Evolutionary conservation across 495 filamentous ascomycete species (phyloP), one percentile per base, ranked within the genome.

Genomic region (Lineolata rhizophorae): DNA sequence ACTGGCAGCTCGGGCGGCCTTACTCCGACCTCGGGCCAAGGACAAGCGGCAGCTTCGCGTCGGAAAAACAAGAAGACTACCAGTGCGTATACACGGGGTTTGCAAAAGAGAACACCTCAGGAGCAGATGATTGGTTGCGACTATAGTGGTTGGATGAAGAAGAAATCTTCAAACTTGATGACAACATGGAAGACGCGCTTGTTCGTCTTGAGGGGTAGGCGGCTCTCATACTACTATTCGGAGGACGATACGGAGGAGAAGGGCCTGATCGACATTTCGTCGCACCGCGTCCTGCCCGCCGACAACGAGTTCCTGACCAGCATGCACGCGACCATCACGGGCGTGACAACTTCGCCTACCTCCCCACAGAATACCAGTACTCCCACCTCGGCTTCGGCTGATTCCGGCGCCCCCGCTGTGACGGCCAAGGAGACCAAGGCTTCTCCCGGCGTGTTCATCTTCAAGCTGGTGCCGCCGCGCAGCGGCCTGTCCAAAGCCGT

Each of bases 131-230:
- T 65, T 32, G 72, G 69, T 34, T 85, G 81, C 29, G 87, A 99
- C 44, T 99, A 84, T 45, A 82, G 72, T 40, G 90, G 90, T 16
- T 99, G 90, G 90, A 99, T 99, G 90, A 95, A 92, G 60, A 99
- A 99, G 64, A 73, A 83, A 45, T 91, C 80, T 29, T 81, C 80
- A 2, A 87, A 87, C 40, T 57, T 94, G 30, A 90, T 94, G 76
- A 76, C 80, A 2, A 92, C 81, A 1, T 99, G 90, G 90, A 95
- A 95, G 47, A 70, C 79, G 25, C 72, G 90, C 5, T 65, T 95
- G 20, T 99, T 99, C 45, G 76, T 95, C 14, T 61, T 99, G 20
- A 78, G 81, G 33, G 90, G 90, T 27, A 67, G 81, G 38, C 71
- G 90, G 10, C 65, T 99, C 14, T 81, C 83, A 0, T 99, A 99